phyloP scores from a whole-genome alignment of 1,139 yeast species.

The Pichia sp. region DNA sequence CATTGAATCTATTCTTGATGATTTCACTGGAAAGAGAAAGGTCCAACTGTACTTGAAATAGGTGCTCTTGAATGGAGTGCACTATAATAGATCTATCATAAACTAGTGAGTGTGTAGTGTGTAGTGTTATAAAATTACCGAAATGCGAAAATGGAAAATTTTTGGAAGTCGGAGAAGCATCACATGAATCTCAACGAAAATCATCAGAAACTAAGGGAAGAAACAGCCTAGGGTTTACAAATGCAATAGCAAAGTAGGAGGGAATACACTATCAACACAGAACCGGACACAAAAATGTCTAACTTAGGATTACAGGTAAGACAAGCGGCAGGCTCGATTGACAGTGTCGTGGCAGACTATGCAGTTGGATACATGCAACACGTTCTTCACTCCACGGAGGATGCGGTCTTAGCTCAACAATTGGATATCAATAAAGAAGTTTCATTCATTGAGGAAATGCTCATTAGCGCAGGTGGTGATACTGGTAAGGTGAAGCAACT shows the following conservation, averaged over 20 bases:
- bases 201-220: too few species aligned
- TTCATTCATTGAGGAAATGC: slow-evolving; percentile 51
- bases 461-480: slow-evolving; percentile 79
- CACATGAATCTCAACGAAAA: neutral
- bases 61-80: neutral
- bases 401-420: slow-evolving; percentile 72
- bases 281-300: slow-evolving; percentile 24
- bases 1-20: slow-evolving; percentile 77
- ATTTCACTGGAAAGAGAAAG: slow-evolving; percentile 85
- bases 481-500: slow-evolving; percentile 43
- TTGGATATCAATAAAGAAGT: slow-evolving; percentile 63
- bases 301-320: slow-evolving; percentile 66
- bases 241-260: too few species aligned
- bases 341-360: slow-evolving; percentile 85
- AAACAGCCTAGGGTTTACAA: too few species aligned
- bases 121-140: neutral
- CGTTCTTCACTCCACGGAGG: slow-evolving; percentile 66
- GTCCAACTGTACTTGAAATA: slow-evolving; percentile 64
- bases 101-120: neutral
- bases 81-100: neutral
- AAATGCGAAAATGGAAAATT: neutral
- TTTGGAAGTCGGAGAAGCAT: neutral
- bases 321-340: slow-evolving; percentile 81
- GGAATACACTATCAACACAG: too few species aligned
- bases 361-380: slow-evolving; percentile 87